These are phyloP conservation scores for Solanum ahanhuiri DNA, from an alignment of 257 asterid species.

Conservation along the genomic window DNA sequence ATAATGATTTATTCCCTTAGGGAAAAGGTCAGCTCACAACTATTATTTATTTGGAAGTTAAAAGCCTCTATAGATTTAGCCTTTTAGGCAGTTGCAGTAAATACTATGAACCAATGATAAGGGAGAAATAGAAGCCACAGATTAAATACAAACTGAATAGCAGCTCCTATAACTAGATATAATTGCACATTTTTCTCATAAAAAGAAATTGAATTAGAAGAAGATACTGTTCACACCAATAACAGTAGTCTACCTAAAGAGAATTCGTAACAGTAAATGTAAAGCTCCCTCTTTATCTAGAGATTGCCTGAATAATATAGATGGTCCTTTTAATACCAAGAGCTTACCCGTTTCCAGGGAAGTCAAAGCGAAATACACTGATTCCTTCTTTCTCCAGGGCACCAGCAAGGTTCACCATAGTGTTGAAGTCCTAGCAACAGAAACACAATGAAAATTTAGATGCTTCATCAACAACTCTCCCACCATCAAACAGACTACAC, in stretches of 20 bases:
- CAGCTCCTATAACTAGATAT: background rate
- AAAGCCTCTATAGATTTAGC: background rate
- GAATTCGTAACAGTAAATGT: background rate
- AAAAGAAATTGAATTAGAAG: background rate
- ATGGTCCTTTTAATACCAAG: background rate
- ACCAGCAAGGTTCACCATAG: slow-evolving; percentile 34
- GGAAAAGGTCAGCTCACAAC: background rate
- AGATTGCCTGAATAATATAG: background rate
- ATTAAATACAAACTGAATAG: background rate
- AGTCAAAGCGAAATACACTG: slow-evolving; percentile 59
- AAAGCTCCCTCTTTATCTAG: background rate
- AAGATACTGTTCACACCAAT: background rate
- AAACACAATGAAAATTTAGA: background rate
- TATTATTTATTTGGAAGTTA: background rate
- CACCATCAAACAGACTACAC: background rate
- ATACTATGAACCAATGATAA: background rate
- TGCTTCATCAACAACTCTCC: background rate
- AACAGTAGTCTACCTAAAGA: background rate
- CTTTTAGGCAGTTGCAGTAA: background rate
- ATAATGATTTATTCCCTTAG: background rate
- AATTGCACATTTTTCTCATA: background rate
- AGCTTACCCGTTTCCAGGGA: slow-evolving; percentile 83
- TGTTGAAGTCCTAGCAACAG: slow-evolving; percentile 17
- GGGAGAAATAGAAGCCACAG: background rate
- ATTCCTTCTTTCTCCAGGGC: slow-evolving; percentile 73